These are phyloP conservation scores for Staphylotrichum tortipilum DNA, from an alignment of 495 filamentous ascomycete genomes.

Conservation along the genomic window DNA sequence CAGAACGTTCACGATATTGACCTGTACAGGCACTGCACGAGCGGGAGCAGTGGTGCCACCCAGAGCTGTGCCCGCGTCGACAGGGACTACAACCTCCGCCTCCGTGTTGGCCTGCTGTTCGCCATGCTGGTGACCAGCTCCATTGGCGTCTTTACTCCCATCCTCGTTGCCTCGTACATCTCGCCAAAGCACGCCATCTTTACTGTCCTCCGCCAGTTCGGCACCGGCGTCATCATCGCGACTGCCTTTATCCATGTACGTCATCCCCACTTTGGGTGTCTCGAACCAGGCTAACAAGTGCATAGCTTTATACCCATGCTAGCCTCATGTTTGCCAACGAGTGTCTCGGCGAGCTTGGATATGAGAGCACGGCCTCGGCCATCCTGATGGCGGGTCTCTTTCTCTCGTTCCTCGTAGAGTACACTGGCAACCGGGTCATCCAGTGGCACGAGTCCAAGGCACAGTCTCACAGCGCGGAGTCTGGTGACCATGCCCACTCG, in stretches of 20 bases:
- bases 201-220: constrained; percentile 55
- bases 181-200: background rate
- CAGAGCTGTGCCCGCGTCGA: constrained; percentile 35
- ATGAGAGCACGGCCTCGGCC: constrained; percentile 52
- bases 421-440: constrained; percentile 44
- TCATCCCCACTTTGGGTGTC: no score
- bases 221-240: constrained; percentile 63
- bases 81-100: constrained; percentile 49
- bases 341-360: constrained; percentile 51
- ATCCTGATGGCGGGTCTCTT: constrained; percentile 60
- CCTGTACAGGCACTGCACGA: constrained; percentile 39
- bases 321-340: constrained; percentile 53
- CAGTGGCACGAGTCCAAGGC: constrained; percentile 19
- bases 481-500: background rate
- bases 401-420: constrained; percentile 54
- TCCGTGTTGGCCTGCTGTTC: constrained; percentile 54
- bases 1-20: background rate
- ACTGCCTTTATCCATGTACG: constrained; percentile 63
- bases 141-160: constrained; percentile 34
- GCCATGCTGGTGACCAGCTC: constrained; percentile 31
- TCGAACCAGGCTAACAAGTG: background rate
- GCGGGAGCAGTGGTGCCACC: constrained; percentile 9
- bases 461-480: background rate
- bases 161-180: background rate
- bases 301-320: constrained; percentile 59